phyloP scores from a whole-genome alignment of 208 protist genomes.

The Angomonas desouzai region DNA sequence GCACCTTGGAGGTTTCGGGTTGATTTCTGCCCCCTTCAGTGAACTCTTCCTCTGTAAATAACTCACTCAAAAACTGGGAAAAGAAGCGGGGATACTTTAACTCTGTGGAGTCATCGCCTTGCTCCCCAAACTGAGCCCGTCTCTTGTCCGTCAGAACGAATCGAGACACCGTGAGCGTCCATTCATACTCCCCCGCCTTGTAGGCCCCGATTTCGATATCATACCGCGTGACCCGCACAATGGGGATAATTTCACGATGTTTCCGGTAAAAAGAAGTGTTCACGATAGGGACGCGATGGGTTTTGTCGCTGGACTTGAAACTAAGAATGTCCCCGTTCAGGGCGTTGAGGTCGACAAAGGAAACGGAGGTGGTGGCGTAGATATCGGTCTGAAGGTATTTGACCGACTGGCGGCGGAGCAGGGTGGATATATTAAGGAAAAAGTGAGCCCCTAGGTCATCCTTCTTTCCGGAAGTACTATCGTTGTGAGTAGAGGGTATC shows the following conservation, averaged over 20 bases:
- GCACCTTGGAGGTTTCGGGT: neutral
- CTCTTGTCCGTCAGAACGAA: conserved; percentile 36
- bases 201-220: conserved; percentile 54
- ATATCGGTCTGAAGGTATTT: conserved; percentile 42
- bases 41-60: conserved; percentile 31
- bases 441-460: conserved; percentile 32
- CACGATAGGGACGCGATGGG: neutral
- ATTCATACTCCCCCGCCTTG: conserved; percentile 52
- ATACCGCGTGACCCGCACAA: conserved; percentile 56
- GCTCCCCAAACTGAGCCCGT: neutral
- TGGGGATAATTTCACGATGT: neutral
- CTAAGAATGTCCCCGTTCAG: conserved; percentile 25
- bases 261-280: neutral
- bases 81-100: conserved; percentile 32
- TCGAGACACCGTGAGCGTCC: conserved; percentile 48
- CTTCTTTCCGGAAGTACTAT: neutral
- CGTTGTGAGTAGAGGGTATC: neutral
- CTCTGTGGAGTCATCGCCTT: neutral
- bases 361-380: conserved; percentile 55
- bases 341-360: conserved; percentile 48
- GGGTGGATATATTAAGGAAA: conserved; percentile 68
- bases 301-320: neutral
- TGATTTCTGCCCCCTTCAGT: conserved; percentile 3
- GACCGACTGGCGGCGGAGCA: conserved; percentile 56
- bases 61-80: conserved; percentile 34